These are phyloP conservation scores for Alternaria rosae DNA, from an alignment of 2,329 filamentous ascomycete species.

Conservation along the genomic window DNA sequence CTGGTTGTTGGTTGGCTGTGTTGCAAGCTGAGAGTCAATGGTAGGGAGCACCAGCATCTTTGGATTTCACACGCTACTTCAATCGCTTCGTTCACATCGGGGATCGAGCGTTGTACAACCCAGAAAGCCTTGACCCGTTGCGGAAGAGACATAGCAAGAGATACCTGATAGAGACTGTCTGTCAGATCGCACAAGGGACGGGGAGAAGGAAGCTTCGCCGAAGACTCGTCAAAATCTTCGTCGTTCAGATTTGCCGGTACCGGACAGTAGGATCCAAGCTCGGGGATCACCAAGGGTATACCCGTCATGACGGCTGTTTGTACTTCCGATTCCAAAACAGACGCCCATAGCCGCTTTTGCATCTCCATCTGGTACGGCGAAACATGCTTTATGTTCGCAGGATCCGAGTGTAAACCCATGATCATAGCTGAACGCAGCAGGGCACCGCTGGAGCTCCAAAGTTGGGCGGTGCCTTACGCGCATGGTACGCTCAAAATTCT, in stretches of 20 bases:
- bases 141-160: conserved; percentile 24
- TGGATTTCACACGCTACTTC: conserved; percentile 17
- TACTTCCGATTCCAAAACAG: conserved; percentile 53
- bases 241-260: conserved; percentile 29
- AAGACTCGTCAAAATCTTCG: conserved; percentile 23
- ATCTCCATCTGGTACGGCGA: conserved; percentile 48
- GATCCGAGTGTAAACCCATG: conserved; percentile 54
- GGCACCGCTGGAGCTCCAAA: conserved; percentile 41
- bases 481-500: conserved; percentile 34
- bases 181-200: conserved; percentile 16
- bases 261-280: conserved; percentile 13
- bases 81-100: conserved; percentile 19
- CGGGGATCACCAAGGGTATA: conserved; percentile 24
- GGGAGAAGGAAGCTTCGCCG: conserved; percentile 13
- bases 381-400: conserved; percentile 44
- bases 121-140: conserved; percentile 25
- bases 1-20: background rate
- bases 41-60: conserved; percentile 19
- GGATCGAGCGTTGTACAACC: conserved; percentile 22
- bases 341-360: conserved; percentile 56
- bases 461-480: conserved; percentile 34
- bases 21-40: conserved; percentile 13
- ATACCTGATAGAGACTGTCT: conserved; percentile 27
- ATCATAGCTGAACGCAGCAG: conserved; percentile 52
- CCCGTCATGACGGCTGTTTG: conserved; percentile 30